Base-by-base conservation (phyloP, 2,329 filamentous ascomycete species). In the Cladosporium cucumerinum region DNA sequence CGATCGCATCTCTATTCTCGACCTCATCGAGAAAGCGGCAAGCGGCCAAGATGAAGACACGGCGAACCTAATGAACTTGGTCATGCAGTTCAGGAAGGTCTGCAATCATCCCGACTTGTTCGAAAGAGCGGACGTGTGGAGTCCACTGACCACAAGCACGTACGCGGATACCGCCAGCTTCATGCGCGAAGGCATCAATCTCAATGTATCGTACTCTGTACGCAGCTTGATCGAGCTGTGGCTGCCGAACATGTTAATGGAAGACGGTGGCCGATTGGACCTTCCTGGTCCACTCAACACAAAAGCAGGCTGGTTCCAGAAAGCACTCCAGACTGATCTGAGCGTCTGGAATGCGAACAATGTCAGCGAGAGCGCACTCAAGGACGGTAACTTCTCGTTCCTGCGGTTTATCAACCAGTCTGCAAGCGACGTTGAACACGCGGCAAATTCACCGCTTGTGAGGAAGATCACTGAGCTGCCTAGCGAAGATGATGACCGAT, bases 61-160 rank as follows among this genome's bases (percentile, higher is more conserved):
- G 39, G 93, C 94, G 48, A 98, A 94, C 1, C 80, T 99, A 73
- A 98, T 99, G 95, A 99, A 99, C 78, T 83, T 99, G 69, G 95
- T 99, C 68, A 99, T 99, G 95, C 95, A 99, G 79, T 99, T 99
- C 86, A 88, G 95, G 72, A 99, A 99, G 80, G 95, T 99, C 65
- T 99, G 95, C 82, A 99, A 99, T 75, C 95, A 99, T 76, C 95
- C 95, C 0, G 95, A 99, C 79, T 80, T 99, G 36, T 99, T 99
- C 71, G 93, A 99, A 78, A 89, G 95, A 54, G 93, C 94, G 11
- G 94, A 98, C 67, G 96, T 92, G 10, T 89, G 86, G 26, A 97
- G 93, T 10, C 92, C 95, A 0, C 89, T 94, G 72, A 90, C 92
- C 0, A 88, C 90, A 71, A 87, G 88, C n/a, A 87, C 89, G 75